phyloP scores from a whole-genome alignment of 768 basidiomycete genomes.

The Pleurotus giganteus region DNA sequence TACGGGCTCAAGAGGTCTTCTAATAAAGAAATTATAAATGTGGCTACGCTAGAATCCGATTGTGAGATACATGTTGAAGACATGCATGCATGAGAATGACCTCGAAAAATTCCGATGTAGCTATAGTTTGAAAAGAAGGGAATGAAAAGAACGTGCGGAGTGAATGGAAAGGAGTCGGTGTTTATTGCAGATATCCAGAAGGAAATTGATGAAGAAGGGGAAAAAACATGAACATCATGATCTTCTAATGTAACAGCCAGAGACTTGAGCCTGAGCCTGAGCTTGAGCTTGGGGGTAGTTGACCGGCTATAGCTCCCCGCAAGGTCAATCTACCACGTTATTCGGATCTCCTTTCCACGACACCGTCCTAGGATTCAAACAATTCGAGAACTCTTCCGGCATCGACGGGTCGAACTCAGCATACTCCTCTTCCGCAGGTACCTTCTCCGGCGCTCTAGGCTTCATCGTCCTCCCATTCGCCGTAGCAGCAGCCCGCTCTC shows the following conservation, averaged over 20 bases:
- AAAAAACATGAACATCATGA: background rate
- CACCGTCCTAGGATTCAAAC: conserved; percentile 1
- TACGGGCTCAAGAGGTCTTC: no score
- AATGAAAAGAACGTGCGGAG: no score
- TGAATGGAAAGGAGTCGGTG: no score
- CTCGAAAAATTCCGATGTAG: no score
- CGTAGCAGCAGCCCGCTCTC: conserved; percentile 52
- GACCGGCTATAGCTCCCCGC: no score
- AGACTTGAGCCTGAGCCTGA: no score
- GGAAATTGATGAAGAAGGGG: background rate
- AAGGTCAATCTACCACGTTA: background rate
- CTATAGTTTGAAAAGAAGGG: no score
- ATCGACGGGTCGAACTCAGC: conserved; percentile 20
- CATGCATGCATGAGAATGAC: conserved; percentile 4
- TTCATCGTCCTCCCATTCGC: conserved; percentile 29
- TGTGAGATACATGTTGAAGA: conserved; percentile 2
- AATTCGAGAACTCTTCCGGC: conserved; percentile 13
- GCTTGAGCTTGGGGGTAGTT: no score
- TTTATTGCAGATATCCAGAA: no score
- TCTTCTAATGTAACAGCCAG: background rate
- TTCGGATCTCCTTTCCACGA: conserved; percentile 8
- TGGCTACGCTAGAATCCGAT: conserved; percentile 8
- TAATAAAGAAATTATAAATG: no score
- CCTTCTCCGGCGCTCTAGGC: conserved; percentile 21
- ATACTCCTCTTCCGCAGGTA: conserved; percentile 22